Percentiles rank a stretch among this genome's conserved stretches.
phyloP scores from a whole-genome alignment of 2,329 filamentous ascomycete species.

The Xylaria sp. region DNA sequence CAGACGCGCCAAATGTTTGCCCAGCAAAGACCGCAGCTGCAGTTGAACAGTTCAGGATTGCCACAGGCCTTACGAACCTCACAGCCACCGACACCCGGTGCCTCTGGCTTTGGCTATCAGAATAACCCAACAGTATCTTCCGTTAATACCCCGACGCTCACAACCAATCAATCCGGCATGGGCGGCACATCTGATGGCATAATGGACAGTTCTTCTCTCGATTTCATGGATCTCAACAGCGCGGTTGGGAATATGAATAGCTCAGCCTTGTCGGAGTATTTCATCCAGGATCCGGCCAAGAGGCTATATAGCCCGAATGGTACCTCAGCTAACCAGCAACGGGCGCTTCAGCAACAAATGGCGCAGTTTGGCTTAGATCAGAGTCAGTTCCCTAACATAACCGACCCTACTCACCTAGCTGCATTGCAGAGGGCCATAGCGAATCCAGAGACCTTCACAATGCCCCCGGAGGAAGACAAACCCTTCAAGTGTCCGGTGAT shows the following conservation, averaged over 20 bases:
- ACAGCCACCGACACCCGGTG: conserved; percentile 82
- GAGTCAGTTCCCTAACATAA: conserved; percentile 77
- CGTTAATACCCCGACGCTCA: conserved; percentile 91
- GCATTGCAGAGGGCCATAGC: conserved; percentile 56
- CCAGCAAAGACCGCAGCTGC: conserved; percentile 72
- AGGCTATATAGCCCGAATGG: conserved; percentile 86
- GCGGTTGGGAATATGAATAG: conserved; percentile 57
- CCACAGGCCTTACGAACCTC: conserved; percentile 82
- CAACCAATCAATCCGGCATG: conserved; percentile 68
- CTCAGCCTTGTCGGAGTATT: conserved; percentile 60
- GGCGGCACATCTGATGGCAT: conserved; percentile 72
- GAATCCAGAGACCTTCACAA: conserved; percentile 62
- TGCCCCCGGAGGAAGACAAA: conserved; percentile 88
- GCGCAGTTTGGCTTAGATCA: conserved; percentile 77
- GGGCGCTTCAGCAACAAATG: conserved; percentile 68
- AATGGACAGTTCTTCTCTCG: conserved; percentile 74
- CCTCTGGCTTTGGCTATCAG: conserved; percentile 77
- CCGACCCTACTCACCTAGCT: conserved; percentile 66
- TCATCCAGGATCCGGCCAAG: conserved; percentile 94
- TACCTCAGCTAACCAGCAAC: conserved; percentile 66
- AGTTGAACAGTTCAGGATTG: conserved; percentile 77
- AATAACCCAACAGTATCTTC: conserved; percentile 97
- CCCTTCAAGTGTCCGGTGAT: conserved; percentile 98
- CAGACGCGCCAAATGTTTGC: conserved; percentile 73
- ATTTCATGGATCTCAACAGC: conserved; percentile 64